Conservation (phyloP, 2,329 filamentous ascomycete species). For the Seiridium cupressi region DNA sequence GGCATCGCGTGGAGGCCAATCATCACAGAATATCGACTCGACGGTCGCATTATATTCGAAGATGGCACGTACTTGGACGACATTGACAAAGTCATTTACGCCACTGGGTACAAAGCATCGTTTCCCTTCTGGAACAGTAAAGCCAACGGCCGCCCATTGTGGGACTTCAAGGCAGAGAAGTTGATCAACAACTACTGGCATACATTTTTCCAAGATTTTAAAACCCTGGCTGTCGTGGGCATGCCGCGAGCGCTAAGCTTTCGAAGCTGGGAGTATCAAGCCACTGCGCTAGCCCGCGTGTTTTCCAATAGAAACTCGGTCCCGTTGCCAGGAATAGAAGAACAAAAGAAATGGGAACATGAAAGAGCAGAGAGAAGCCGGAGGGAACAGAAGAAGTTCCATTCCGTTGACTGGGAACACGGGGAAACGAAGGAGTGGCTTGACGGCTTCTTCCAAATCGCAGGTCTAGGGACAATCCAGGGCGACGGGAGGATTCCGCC, state of each 20-base stretch:
- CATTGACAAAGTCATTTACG: slow-evolving; percentile 39
- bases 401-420: slow-evolving; percentile 51
- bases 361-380: slow-evolving; percentile 29
- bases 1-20: slow-evolving; percentile 55
- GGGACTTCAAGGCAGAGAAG: slow-evolving; percentile 44
- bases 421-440: slow-evolving; percentile 51
- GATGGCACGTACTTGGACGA: slow-evolving; percentile 33
- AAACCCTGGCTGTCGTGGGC: slow-evolving; percentile 49
- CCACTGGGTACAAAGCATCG: slow-evolving; percentile 40
- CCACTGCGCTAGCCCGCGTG: slow-evolving; percentile 48
- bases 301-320: slow-evolving; percentile 39
- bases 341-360: slow-evolving; percentile 46
- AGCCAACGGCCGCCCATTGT: slow-evolving; percentile 44
- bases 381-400: slow-evolving; percentile 41
- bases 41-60: slow-evolving; percentile 41
- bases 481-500: slow-evolving; percentile 48
- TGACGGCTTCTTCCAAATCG: slow-evolving; percentile 41
- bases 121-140: slow-evolving; percentile 48
- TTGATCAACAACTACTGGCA: slow-evolving; percentile 48
- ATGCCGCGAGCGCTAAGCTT: slow-evolving; percentile 51
- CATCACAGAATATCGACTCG: slow-evolving; percentile 40
- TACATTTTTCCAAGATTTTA: slow-evolving; percentile 48
- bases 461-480: slow-evolving; percentile 45
- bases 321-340: slow-evolving; percentile 34
- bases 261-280: slow-evolving; percentile 55